Conservation (phyloP, 2,329 filamentous ascomycete species). For the Hypomyces rosellus region DNA sequence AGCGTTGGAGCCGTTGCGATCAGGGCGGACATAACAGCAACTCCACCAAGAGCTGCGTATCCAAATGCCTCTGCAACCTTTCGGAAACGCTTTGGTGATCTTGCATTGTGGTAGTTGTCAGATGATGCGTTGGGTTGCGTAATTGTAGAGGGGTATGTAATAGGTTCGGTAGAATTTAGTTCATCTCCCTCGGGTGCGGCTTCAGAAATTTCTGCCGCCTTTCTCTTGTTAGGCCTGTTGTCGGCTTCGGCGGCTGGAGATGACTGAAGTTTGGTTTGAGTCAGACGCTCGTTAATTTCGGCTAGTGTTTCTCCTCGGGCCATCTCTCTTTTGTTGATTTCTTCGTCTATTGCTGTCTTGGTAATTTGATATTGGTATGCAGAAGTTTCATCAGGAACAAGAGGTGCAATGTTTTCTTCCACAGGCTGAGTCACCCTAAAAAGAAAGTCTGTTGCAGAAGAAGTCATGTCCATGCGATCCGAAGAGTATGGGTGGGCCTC, state of each 20-base stretch:
- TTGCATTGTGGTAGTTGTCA: not conserved
- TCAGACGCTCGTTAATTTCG: not conserved
- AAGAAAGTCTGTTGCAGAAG: slow-evolving; percentile 5
- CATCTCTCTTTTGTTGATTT: not conserved
- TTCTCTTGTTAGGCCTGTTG: slow-evolving; percentile 18
- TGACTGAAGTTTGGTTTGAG: not conserved
- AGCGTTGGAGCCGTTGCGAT: slow-evolving; percentile 31
- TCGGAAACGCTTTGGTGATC: slow-evolving; percentile 26
- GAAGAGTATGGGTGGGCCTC: not conserved
- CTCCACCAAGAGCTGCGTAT: slow-evolving; percentile 30
- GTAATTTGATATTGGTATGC: slow-evolving; percentile 25
- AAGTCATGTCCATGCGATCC: not conserved
- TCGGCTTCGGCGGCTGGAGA: not conserved
- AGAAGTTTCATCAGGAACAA: slow-evolving; percentile 22
- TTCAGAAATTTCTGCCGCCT: slow-evolving; percentile 22
- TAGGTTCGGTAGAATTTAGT: not conserved
- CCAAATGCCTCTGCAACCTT: slow-evolving; percentile 30
- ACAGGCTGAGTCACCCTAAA: slow-evolving; percentile 4
- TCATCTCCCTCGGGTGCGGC: slow-evolving; percentile 8
- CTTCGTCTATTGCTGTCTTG: slow-evolving; percentile 14
- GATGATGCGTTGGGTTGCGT: not conserved
- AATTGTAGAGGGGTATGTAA: not conserved
- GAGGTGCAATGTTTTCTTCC: not conserved
- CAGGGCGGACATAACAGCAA: slow-evolving; percentile 34
- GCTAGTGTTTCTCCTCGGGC: not conserved